Conservation (phyloP, 2,329 filamentous ascomycete species). For the Epichloe coenophiala region DNA sequence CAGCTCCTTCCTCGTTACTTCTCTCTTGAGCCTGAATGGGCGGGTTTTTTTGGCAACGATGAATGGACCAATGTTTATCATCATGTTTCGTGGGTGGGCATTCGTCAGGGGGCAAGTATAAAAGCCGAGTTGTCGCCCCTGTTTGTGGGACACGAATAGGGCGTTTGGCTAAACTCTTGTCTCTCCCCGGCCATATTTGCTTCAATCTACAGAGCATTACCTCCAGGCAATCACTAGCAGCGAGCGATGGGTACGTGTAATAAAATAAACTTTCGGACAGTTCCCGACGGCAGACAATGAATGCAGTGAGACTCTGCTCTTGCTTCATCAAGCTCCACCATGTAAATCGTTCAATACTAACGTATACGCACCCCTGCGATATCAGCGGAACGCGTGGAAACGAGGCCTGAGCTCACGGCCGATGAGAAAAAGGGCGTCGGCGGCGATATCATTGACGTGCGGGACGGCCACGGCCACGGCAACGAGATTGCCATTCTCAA, state of each 20-base stretch:
- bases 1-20: no score
- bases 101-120: not conserved
- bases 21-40: no score
- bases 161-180: not conserved
- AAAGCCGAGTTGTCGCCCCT: not conserved
- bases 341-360: not conserved
- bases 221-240: not conserved
- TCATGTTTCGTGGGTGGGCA: not conserved
- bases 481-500: conserved; percentile 7
- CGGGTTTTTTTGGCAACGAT: no score
- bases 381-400: not conserved
- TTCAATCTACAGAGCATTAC: not conserved
- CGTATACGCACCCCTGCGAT: not conserved
- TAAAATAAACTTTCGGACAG: no score
- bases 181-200: not conserved
- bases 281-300: no score
- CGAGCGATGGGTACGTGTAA: not conserved
- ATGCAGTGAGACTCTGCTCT: no score
- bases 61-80: not conserved
- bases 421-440: not conserved
- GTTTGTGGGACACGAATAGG: not conserved
- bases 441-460: not conserved
- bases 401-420: no score
- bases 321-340: not conserved
- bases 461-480: not conserved